Percentiles rank a stretch among this genome's conserved stretches.
phyloP scores from a whole-genome alignment of 2,329 filamentous ascomycete genomes.

The Xylariaceae sp. region DNA sequence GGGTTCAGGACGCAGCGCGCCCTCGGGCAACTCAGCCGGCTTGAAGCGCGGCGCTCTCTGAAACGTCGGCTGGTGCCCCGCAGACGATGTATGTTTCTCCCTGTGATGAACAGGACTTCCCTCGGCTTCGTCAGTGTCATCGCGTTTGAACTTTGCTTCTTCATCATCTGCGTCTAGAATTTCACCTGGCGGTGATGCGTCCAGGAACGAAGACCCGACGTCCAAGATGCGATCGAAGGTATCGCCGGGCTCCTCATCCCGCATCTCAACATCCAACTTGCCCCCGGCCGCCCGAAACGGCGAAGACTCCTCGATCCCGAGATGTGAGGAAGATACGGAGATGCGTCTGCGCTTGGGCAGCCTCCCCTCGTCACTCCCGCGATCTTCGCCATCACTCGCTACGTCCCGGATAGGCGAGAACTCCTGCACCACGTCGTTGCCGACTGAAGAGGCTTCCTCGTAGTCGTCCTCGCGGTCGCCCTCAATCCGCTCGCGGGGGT shows the following conservation, averaged over 20 bases:
- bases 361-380: constrained; percentile 23
- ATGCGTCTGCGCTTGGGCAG: constrained; percentile 46
- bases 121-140: constrained; percentile 2
- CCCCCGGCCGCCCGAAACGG: constrained; percentile 5
- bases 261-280: constrained; percentile 30
- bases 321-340: constrained; percentile 39
- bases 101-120: constrained; percentile 1
- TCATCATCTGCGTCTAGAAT: constrained; percentile 1
- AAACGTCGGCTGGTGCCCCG: constrained; percentile 41
- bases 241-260: constrained; percentile 14
- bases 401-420: constrained; percentile 29
- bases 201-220: constrained; percentile 23
- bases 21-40: constrained; percentile 32
- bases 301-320: constrained; percentile 16
- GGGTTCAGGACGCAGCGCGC: constrained; percentile 31
- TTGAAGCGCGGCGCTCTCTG: constrained; percentile 48
- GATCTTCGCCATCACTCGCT: constrained; percentile 1
- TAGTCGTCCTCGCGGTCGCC: background rate
- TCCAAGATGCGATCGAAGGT: constrained; percentile 8
- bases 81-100: constrained; percentile 14
- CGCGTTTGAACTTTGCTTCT: constrained; percentile 1
- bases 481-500: no score
- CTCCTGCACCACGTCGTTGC: constrained; percentile 29
- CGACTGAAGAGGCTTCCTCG: constrained; percentile 4
- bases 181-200: background rate